These are phyloP conservation scores for Rubus idaeus DNA, from an alignment of 306 rosid genomes.

Conservation along the genomic window DNA sequence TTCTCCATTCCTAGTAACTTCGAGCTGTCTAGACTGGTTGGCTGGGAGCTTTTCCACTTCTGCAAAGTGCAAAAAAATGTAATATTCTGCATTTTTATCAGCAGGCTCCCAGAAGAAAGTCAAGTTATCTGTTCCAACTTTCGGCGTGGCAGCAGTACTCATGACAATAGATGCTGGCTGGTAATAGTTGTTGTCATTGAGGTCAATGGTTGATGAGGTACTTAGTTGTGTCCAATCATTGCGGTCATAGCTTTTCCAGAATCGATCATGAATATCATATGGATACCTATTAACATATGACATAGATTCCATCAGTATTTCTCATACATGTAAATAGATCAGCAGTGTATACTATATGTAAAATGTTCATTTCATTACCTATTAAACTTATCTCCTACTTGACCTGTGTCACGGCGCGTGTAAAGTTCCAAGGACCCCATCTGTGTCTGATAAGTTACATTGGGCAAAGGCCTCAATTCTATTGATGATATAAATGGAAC, in stretches of 20 bases:
- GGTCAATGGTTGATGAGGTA: background rate
- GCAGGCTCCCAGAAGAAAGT: slow-evolving; percentile 10
- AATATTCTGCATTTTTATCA: background rate
- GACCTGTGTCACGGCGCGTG: background rate
- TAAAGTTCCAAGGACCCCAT: background rate
- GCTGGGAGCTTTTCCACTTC: slow-evolving; percentile 11
- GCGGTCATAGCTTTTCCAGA: slow-evolving; percentile 20
- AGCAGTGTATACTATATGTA: too few species aligned
- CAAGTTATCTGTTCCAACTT: background rate
- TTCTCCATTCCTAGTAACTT: slow-evolving; percentile 7
- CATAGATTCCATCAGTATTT: background rate
- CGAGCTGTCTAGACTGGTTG: slow-evolving; percentile 1
- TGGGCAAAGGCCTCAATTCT: slow-evolving; percentile 14
- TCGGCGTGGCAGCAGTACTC: background rate
- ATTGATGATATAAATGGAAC: slow-evolving; percentile 25
- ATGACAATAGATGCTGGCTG: background rate
- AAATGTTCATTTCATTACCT: too few species aligned
- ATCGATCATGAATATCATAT: slow-evolving; percentile 36
- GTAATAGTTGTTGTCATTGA: background rate
- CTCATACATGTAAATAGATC: too few species aligned
- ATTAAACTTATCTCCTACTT: too few species aligned
- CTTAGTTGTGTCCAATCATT: background rate
- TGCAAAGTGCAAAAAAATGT: slow-evolving; percentile 23
- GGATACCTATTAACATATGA: slow-evolving; percentile 27
- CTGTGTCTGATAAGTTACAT: background rate